Base-by-base conservation (phyloP, 305 asterid genomes). In the Plantago coronopus region DNA sequence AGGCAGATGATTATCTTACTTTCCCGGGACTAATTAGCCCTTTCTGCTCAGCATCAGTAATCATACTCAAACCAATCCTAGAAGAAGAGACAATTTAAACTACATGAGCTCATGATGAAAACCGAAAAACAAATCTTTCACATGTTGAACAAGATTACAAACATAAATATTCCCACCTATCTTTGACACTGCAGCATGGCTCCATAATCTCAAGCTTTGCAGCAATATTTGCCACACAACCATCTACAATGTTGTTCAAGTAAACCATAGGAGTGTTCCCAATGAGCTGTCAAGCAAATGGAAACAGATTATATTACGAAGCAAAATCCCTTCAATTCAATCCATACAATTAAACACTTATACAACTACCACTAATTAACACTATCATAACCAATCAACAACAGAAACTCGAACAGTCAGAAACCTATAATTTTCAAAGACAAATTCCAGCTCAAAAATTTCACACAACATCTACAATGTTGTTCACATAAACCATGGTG, bases 131-230 rank as follows among this genome's bases (percentile, higher is more conserved):
- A 51, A 48, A 21, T 29, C 61, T n/a, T n/a, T n/a, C n/a, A n/a
- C n/a, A n/a, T n/a, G n/a, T n/a, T n/a, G n/a, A n/a, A n/a, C n/a
- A 45, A 45, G 20, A 2, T 17, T n/a, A 12, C 12, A 9, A 18
- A 3, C 1, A 47, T n/a, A 17, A 17, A 47, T 19, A 60, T 48
- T 23, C 76, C 73, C 72, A 88, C 98, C 98, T 91, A 64, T 89
- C 98, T 79, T 91, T 91, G 63, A 89, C 97, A 61, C 98, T 91
- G 81, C 97, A 83, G 61, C 98, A 91, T 34, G 98, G 98, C 80
- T 91, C 98, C 98, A 91, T 91, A 61, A 86, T 83, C 78, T 91
- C 98, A 59, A 91, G 96, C 79, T 91, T 91, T 48, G 98, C 98
- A 55, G 98, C 95, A 54, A 91, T 79, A 70, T 86, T 87, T 43